Percentiles rank a stretch among this genome's conserved stretches.
phyloP scores from a whole-genome alignment of 2,329 filamentous ascomycete species.

The Exophiala spinifera region DNA sequence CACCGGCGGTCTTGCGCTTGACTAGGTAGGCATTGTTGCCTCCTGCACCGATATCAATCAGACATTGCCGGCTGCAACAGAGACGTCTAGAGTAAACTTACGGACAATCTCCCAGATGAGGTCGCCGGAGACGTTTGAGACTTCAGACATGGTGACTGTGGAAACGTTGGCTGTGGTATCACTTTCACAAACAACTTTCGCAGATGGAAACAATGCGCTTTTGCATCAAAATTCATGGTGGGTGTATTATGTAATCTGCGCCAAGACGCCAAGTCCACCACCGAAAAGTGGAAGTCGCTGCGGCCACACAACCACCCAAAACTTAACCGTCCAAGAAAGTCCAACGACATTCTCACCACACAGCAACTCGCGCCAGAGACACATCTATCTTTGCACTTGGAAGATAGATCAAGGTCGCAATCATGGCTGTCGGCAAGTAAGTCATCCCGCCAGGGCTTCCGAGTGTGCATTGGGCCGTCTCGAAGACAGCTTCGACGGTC shows the following conservation, averaged over 20 bases:
- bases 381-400: constrained; percentile 7
- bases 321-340: not conserved
- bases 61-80: not conserved
- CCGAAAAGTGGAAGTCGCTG: not conserved
- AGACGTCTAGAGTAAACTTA: constrained; percentile 54
- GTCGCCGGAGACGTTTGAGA: constrained; percentile 80
- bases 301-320: constrained; percentile 29
- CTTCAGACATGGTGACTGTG: constrained; percentile 38
- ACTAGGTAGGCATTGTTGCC: constrained; percentile 86
- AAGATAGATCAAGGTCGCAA: constrained; percentile 33
- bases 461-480: not conserved
- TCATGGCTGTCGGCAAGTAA: constrained; percentile 80
- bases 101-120: constrained; percentile 93
- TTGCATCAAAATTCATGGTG: too few relatives aligned
- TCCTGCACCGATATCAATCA: constrained; percentile 56
- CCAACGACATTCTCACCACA: constrained; percentile 2
- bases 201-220: too few relatives aligned
- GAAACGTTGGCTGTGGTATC: constrained; percentile 2
- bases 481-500: not conserved
- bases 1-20: constrained; percentile 77
- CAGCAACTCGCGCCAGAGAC: constrained; percentile 11
- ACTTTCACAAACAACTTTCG: constrained; percentile 2
- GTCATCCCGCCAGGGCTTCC: constrained; percentile 31
- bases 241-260: too few relatives aligned
- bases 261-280: not conserved